These are phyloP conservation scores for Davidsoniella australis DNA, from an alignment of 2,329 filamentous ascomycete genomes.

Conservation along the genomic window DNA sequence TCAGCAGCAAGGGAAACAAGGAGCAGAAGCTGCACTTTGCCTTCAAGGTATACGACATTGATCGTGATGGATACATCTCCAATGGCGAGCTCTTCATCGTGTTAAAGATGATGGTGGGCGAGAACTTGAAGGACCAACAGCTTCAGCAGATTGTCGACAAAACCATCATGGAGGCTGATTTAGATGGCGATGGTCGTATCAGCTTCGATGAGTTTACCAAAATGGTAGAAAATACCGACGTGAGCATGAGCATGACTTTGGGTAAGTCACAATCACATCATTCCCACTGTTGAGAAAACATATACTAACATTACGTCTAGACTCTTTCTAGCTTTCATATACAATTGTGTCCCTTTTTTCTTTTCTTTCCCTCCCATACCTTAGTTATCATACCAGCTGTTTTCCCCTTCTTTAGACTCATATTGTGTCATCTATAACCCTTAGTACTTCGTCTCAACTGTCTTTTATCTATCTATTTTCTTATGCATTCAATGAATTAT, in stretches of 20 bases:
- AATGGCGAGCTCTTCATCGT: slow-evolving; percentile 99
- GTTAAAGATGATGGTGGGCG: slow-evolving; percentile 99
- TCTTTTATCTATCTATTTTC: too few relatives aligned
- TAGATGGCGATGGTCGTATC: slow-evolving; percentile 92
- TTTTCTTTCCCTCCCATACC: not conserved
- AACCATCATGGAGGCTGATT: slow-evolving; percentile 98
- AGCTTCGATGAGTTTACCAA: slow-evolving; percentile 97
- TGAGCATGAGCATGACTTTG: slow-evolving; percentile 59
- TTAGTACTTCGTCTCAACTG: not conserved
- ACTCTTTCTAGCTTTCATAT: slow-evolving; percentile 6
- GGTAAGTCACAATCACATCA: slow-evolving; percentile 26
- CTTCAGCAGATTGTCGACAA: slow-evolving; percentile 99
- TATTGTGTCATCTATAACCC: not conserved
- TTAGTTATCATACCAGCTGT: not conserved
- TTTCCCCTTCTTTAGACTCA: not conserved
- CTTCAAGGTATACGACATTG: slow-evolving; percentile 99
- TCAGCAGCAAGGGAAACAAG: slow-evolving; percentile 97
- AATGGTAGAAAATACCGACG: slow-evolving; percentile 92
- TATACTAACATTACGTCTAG: slow-evolving; percentile 2
- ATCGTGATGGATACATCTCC: slow-evolving; percentile 94
- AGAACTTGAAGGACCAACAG: slow-evolving; percentile 97
- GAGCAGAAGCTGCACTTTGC: slow-evolving; percentile 95
- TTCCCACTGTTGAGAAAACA: not conserved
- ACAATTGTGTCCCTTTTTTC: not conserved
- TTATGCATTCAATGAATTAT: too few relatives aligned